phyloP scores from a whole-genome alignment of 208 protist species.

The Wallacemonas collosoma region DNA sequence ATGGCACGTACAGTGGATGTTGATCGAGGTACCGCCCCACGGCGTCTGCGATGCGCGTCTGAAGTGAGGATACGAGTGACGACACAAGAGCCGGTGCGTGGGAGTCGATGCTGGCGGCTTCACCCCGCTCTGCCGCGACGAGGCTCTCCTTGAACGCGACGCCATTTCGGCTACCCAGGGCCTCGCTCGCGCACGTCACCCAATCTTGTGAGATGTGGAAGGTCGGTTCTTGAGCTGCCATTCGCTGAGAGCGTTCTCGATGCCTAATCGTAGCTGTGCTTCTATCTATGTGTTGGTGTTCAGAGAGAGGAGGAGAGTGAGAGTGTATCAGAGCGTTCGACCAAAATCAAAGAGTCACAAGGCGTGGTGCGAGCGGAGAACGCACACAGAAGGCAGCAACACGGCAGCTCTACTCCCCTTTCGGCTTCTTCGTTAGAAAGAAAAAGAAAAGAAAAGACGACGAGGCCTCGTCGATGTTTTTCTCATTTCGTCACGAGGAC shows the following conservation, averaged over 20 bases:
- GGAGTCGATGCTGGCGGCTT: constrained; percentile 27
- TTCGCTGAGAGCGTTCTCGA: not conserved
- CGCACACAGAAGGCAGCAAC: not conserved
- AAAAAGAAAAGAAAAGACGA: too few relatives aligned
- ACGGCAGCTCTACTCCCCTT: not conserved
- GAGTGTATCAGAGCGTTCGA: too few relatives aligned
- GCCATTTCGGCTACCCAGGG: constrained; percentile 47
- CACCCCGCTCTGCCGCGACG: constrained; percentile 37
- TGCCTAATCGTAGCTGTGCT: constrained; percentile 8
- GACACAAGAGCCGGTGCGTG: constrained; percentile 10
- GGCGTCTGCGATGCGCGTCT: not conserved
- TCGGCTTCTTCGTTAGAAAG: too few relatives aligned
- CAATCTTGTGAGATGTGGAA: constrained; percentile 28
- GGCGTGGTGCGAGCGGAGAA: too few relatives aligned
- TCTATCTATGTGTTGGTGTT: not conserved
- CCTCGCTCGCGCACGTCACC: constrained; percentile 30
- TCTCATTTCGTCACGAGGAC: too few relatives aligned
- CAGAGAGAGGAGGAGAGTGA: too few relatives aligned
- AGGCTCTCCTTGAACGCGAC: constrained; percentile 46
- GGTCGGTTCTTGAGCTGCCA: not conserved
- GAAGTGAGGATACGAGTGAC: constrained; percentile 5
- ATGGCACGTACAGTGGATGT: constrained; percentile 2
- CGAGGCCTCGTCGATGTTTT: too few relatives aligned
- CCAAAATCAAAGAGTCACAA: too few relatives aligned
- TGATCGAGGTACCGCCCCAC: not conserved